Evolutionary conservation across 1,139 yeast species (phyloP).

Genomic region (Geotrichum klebahnii): DNA sequence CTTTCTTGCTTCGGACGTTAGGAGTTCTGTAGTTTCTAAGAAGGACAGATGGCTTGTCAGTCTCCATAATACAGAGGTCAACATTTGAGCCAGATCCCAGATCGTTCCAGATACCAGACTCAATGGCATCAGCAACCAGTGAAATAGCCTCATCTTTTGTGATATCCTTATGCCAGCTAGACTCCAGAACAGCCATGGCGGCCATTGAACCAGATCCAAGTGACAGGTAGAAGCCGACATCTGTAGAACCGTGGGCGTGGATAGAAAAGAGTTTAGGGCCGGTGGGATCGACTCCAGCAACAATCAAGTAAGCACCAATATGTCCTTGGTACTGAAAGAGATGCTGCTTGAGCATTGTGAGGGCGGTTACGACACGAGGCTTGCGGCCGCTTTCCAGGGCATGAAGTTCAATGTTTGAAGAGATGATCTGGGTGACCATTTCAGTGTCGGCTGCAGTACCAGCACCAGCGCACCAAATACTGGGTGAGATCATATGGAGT

Average conservation of each 20-base stretch:
- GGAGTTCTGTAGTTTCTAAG: conserved; percentile 88
- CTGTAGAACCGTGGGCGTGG: conserved; percentile 97
- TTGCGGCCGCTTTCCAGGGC: conserved; percentile 74
- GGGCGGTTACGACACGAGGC: conserved; percentile 90
- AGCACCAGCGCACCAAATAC: conserved; percentile 99
- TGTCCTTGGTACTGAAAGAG: conserved; percentile 95
- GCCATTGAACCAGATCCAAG: conserved; percentile 98
- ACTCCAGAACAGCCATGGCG: conserved; percentile 95
- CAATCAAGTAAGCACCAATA: conserved; percentile 92
- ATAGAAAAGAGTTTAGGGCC: conserved; percentile 90
- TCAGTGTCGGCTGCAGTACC: conserved; percentile 99
- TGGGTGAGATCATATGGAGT: conserved; percentile 84
- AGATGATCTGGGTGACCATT: conserved; percentile 88
- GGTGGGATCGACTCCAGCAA: conserved; percentile 95
- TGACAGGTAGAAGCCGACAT: conserved; percentile 86
- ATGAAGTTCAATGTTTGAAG: conserved; percentile 87
- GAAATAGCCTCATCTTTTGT: conserved; percentile 83
- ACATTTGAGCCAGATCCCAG: conserved; percentile 97
- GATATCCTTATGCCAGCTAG: conserved; percentile 75
- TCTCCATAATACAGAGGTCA: conserved; percentile 93
- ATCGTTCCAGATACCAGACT: conserved; percentile 98
- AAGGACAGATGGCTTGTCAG: conserved; percentile 71
- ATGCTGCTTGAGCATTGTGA: conserved; percentile 91
- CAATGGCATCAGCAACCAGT: conserved; percentile 87
- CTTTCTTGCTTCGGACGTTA: conserved; percentile 77